Evolutionary conservation across 495 filamentous ascomycete species (phyloP).

Genomic region (Glarea lozoyensis): DNA sequence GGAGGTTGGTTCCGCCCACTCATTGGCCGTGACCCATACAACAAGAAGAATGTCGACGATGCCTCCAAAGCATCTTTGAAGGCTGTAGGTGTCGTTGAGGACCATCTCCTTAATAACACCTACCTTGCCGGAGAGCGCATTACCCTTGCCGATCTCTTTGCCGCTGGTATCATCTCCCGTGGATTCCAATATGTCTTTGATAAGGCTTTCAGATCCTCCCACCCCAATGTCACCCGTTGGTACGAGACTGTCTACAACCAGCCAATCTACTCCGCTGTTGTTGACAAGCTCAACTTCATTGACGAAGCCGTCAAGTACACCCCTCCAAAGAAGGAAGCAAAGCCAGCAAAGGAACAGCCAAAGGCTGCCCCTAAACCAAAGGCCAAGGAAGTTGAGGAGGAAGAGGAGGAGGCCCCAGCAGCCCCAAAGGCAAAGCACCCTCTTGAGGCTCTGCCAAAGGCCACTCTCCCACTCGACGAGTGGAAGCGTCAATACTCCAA

Average conservation of each 20-base stretch:
- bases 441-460: conserved; percentile 72
- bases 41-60: conserved; percentile 94
- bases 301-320: conserved; percentile 79
- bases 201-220: conserved; percentile 69
- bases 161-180: conserved; percentile 64
- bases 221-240: conserved; percentile 88
- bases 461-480: conserved; percentile 81
- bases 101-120: conserved; percentile 85
- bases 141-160: conserved; percentile 90
- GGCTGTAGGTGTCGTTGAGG: conserved; percentile 63
- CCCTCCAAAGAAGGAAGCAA: conserved; percentile 78
- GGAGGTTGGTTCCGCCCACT: conserved; percentile 86
- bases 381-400: conserved; percentile 46
- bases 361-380: conserved; percentile 48
- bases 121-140: conserved; percentile 97
- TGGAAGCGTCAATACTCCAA: conserved; percentile 99
- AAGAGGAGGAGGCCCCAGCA: conserved; percentile 58
- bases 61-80: conserved; percentile 54
- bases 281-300: conserved; percentile 62
- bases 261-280: conserved; percentile 75
- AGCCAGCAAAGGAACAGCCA: conserved; percentile 47
- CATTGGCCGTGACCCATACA: conserved; percentile 70
- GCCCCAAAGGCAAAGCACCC: conserved; percentile 95
- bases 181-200: conserved; percentile 85
- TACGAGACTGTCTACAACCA: conserved; percentile 90